Evolutionary conservation across 2,329 filamentous ascomycete species (phyloP).

Genomic region (Ophidiomyces ophidiicola): DNA sequence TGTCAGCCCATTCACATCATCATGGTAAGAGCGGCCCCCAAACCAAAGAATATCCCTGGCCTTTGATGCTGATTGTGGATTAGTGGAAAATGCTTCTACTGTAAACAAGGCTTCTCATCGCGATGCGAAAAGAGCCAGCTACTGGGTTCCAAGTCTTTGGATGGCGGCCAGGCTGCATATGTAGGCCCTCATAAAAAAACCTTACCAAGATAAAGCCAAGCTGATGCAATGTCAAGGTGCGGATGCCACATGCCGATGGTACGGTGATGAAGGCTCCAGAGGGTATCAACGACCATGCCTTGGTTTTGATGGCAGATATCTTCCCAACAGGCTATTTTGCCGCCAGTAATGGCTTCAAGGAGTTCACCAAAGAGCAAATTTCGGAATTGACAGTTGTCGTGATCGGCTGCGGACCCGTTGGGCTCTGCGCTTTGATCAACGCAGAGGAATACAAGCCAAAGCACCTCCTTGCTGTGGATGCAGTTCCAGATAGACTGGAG

Average conservation of each 20-base stretch:
- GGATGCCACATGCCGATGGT: slow-evolving; percentile 67
- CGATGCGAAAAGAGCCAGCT: slow-evolving; percentile 59
- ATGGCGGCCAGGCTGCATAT: slow-evolving; percentile 73
- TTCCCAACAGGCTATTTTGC: slow-evolving; percentile 79
- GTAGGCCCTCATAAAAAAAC: too few species aligned
- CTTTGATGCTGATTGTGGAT: slow-evolving; percentile 7
- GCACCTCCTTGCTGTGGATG: slow-evolving; percentile 67
- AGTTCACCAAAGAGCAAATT: slow-evolving; percentile 46
- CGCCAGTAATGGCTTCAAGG: slow-evolving; percentile 61
- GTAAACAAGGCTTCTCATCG: slow-evolving; percentile 61
- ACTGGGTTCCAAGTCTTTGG: slow-evolving; percentile 57
- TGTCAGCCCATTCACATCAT: slow-evolving; percentile 71
- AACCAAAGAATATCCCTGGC: neutral
- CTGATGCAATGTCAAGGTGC: slow-evolving; percentile 36
- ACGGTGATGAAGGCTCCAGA: slow-evolving; percentile 64
- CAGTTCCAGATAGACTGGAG: slow-evolving; percentile 60
- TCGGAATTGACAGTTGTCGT: slow-evolving; percentile 60
- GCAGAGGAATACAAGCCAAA: slow-evolving; percentile 64
- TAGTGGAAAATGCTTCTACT: slow-evolving; percentile 70
- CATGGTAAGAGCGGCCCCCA: slow-evolving; percentile 45
- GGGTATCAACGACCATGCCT: slow-evolving; percentile 57
- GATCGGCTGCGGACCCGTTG: slow-evolving; percentile 75
- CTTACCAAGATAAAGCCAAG: too few species aligned
- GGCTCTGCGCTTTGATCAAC: slow-evolving; percentile 69
- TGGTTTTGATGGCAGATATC: slow-evolving; percentile 86